Evolutionary conservation across 2,329 filamentous ascomycete species (phyloP).

Genomic region (Apiospora kogelbergensis): DNA sequence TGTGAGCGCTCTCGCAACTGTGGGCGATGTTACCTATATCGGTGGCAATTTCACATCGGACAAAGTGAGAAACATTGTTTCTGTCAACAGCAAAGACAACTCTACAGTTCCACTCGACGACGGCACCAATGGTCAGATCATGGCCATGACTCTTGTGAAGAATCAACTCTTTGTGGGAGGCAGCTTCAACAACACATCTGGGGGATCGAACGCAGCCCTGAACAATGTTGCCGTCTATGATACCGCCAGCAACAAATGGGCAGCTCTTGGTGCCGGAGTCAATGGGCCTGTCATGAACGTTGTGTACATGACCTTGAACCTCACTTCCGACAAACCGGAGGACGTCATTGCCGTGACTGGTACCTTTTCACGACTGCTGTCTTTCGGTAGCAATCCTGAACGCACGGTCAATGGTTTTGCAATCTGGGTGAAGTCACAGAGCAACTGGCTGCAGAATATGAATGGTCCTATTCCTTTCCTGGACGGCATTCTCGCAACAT

Average conservation of each 20-base stretch:
- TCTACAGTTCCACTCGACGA: conserved; percentile 62
- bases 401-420: conserved; percentile 74
- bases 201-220: conserved; percentile 62
- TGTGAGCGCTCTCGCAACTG: conserved; percentile 67
- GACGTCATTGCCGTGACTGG: conserved; percentile 79
- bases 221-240: conserved; percentile 78
- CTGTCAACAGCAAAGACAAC: conserved; percentile 64
- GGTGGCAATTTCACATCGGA: conserved; percentile 80
- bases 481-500: conserved; percentile 70
- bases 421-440: conserved; percentile 83
- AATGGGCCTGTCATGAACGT: conserved; percentile 75
- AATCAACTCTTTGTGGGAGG: conserved; percentile 78
- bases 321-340: conserved; percentile 68
- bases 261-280: conserved; percentile 79
- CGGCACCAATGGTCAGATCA: conserved; percentile 80
- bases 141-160: conserved; percentile 66
- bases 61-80: conserved; percentile 73
- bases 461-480: conserved; percentile 63
- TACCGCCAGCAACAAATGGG: conserved; percentile 68
- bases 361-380: conserved; percentile 70
- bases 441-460: conserved; percentile 87
- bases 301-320: conserved; percentile 76
- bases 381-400: conserved; percentile 62
- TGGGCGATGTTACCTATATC: conserved; percentile 67
- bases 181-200: conserved; percentile 73